A percentile compares a stretch with the other conserved stretches of the same genome.
phyloP scores from a whole-genome alignment of 257 asterid genomes.

The Thymus mandschuricus region DNA sequence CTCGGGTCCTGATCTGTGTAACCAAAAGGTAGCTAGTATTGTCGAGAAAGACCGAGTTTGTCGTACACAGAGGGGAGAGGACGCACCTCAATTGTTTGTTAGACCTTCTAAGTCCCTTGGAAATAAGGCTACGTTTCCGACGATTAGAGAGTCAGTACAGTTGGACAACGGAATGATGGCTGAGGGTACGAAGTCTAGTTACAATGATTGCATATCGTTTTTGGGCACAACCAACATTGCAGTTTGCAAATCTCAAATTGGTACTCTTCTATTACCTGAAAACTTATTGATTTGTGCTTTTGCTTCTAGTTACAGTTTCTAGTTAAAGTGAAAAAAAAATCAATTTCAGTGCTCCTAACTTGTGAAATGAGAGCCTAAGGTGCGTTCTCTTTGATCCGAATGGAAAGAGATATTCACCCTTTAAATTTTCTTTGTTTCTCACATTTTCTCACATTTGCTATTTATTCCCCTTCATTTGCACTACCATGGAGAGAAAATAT shows the following conservation, averaged over 20 bases:
- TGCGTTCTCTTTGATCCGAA: no score
- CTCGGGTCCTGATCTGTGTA: conserved; percentile 79
- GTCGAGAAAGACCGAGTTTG: conserved; percentile 80
- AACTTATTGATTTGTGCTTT: conserved; percentile 7
- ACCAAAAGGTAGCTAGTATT: conserved; percentile 74
- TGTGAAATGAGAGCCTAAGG: conserved; percentile 1
- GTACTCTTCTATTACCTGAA: conserved; percentile 37
- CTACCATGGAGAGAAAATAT: no score
- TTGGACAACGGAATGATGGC: conserved; percentile 31
- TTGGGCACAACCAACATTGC: conserved; percentile 78
- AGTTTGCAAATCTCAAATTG: conserved; percentile 59
- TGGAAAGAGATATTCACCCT: no score
- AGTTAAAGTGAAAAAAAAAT: not conserved
- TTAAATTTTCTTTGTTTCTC: no score
- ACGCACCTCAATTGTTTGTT: conserved; percentile 69
- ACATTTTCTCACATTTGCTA: no score
- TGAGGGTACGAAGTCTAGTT: conserved; percentile 33
- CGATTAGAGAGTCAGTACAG: conserved; percentile 26
- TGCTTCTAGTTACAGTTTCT: conserved; percentile 15
- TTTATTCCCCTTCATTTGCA: no score
- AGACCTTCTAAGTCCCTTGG: conserved; percentile 47
- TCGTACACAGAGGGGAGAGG: conserved; percentile 72
- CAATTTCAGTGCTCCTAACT: conserved; percentile 3
- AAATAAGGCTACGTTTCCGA: conserved; percentile 28
- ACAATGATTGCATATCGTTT: conserved; percentile 46